Conservation (phyloP, 768 basidiomycete genomes). For the Trametes cinnabarina region DNA sequence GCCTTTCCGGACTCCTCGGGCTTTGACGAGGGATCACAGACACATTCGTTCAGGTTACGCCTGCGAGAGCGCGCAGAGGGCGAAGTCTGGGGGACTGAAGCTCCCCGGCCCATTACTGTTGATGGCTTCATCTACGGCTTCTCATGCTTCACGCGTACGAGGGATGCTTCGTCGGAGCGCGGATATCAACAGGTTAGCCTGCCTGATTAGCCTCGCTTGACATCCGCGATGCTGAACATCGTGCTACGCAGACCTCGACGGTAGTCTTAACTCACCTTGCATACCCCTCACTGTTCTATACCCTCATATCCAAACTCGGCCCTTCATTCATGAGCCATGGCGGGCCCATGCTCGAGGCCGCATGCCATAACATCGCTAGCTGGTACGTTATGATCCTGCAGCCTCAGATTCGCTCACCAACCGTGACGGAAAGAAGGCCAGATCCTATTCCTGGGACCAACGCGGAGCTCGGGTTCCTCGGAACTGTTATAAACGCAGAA, state of each 20-base stretch:
- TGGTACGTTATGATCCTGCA: constrained; percentile 53
- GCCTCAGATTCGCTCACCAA: background rate
- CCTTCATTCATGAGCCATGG: constrained; percentile 74
- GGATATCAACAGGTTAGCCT: constrained; percentile 72
- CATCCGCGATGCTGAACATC: background rate
- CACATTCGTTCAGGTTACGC: constrained; percentile 85
- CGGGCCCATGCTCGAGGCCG: constrained; percentile 77
- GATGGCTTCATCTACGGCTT: constrained; percentile 80
- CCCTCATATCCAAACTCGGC: constrained; percentile 67
- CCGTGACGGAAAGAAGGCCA: constrained; percentile 56
- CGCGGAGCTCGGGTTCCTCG: constrained; percentile 81
- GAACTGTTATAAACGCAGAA: constrained; percentile 68
- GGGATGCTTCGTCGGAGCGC: constrained; percentile 63
- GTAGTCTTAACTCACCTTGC: constrained; percentile 79
- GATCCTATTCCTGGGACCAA: constrained; percentile 65
- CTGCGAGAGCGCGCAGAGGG: constrained; percentile 30
- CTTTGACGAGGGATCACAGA: constrained; percentile 79
- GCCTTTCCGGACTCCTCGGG: constrained; percentile 88
- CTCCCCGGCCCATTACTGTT: constrained; percentile 34
- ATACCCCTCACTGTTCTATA: constrained; percentile 77
- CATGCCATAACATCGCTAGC: constrained; percentile 79
- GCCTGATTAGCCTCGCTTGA: background rate
- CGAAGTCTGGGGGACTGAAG: constrained; percentile 12
- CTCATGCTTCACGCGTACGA: constrained; percentile 71
- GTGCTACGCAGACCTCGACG: constrained; percentile 57